A percentile compares a stretch with the other conserved stretches of the same genome.
Evolutionary conservation across 441 rosid species (phyloP).

Genomic region (Corymbia citriodora): DNA sequence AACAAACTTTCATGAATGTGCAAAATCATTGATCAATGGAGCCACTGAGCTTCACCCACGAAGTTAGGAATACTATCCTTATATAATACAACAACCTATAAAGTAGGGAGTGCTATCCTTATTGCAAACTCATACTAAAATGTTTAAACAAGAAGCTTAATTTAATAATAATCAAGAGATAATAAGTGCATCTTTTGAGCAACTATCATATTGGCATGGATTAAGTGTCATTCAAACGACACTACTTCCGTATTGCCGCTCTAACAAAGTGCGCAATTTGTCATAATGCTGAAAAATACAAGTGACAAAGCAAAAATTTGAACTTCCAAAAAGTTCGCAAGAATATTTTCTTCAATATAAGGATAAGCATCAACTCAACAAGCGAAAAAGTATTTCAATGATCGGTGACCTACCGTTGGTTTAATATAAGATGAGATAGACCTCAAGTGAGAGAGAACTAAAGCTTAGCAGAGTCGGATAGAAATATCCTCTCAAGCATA

Average conservation of each 20-base stretch:
- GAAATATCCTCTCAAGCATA: background rate
- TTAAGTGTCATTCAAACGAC: too few relatives aligned
- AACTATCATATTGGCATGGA: background rate
- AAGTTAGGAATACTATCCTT: background rate
- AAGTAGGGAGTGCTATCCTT: too few relatives aligned
- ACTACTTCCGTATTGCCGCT: too few relatives aligned
- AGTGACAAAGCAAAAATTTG: too few relatives aligned
- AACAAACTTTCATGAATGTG: background rate
- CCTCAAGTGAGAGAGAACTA: background rate
- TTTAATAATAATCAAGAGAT: background rate
- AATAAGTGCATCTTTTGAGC: background rate
- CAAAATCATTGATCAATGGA: background rate
- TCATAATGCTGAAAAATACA: too few relatives aligned
- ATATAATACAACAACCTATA: background rate
- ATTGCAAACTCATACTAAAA: background rate
- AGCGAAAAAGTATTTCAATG: too few relatives aligned
- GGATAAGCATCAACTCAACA: background rate
- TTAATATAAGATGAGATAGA: background rate
- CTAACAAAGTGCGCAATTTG: too few relatives aligned
- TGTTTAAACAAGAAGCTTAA: background rate
- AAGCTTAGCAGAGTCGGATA: background rate
- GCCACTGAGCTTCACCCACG: background rate
- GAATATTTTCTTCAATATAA: background rate
- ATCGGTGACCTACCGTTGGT: too few relatives aligned
- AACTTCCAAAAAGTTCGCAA: background rate